These are phyloP conservation scores for Penicillium oxalicum DNA, from an alignment of 2,329 filamentous ascomycete genomes.

Conservation along the genomic window DNA sequence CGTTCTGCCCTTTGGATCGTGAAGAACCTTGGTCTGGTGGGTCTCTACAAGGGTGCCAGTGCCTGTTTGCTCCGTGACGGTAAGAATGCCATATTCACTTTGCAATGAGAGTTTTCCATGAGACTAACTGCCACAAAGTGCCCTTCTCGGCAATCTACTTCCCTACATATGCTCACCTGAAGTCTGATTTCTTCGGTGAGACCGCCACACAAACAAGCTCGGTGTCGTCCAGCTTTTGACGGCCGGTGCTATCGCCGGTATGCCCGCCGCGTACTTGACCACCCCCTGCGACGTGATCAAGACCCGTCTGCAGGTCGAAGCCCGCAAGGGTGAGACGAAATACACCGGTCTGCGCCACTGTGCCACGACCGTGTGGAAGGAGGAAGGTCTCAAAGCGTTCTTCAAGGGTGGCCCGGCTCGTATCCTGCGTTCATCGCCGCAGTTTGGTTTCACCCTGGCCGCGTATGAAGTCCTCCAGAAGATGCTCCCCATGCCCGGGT, in stretches of 20 bases:
- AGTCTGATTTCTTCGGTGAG: constrained; percentile 91
- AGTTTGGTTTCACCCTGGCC: constrained; percentile 96
- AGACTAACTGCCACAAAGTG: constrained; percentile 43
- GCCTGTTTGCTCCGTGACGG: constrained; percentile 86
- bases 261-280: constrained; percentile 89
- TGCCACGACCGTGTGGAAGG: constrained; percentile 73
- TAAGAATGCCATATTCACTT: constrained; percentile 26
- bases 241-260: constrained; percentile 88
- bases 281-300: constrained; percentile 99
- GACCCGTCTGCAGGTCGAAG: constrained; percentile 94
- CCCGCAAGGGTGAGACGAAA: constrained; percentile 82
- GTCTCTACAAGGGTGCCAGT: constrained; percentile 92
- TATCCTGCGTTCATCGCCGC: constrained; percentile 89
- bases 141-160: constrained; percentile 99
- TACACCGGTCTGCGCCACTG: constrained; percentile 86
- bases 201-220: constrained; percentile 74
- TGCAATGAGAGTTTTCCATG: neutral
- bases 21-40: constrained; percentile 84
- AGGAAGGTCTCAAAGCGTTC: constrained; percentile 93
- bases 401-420: constrained; percentile 97
- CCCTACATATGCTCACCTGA: constrained; percentile 90
- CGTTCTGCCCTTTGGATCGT: constrained; percentile 98
- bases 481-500: constrained; percentile 69
- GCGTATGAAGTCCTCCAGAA: constrained; percentile 89
- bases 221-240: constrained; percentile 86